phyloP scores from a whole-genome alignment of 257 asterid species.

The Buddleja alternifolia region DNA sequence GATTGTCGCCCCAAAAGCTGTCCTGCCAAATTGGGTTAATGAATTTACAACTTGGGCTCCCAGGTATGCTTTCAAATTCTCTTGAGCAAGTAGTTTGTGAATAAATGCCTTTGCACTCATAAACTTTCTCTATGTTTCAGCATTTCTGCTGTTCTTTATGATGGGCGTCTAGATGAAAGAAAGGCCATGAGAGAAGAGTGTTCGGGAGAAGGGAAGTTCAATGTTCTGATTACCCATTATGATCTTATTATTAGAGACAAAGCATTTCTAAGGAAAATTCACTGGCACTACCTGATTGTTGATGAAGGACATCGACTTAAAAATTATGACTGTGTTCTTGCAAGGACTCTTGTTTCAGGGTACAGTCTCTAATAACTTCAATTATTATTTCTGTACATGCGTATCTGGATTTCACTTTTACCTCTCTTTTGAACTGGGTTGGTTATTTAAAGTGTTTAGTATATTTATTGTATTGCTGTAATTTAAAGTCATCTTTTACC shows the following conservation, averaged over 20 bases:
- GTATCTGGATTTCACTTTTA: not conserved
- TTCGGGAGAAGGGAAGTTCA: conserved; percentile 93
- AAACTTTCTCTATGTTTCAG: conserved; percentile 54
- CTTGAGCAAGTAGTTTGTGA: conserved; percentile 21
- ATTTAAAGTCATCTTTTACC: conserved; percentile 10
- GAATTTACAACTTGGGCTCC: conserved; percentile 98
- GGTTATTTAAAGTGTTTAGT: not conserved
- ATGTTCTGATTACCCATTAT: conserved; percentile 91
- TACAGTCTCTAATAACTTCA: conserved; percentile 39
- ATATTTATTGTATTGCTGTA: conserved; percentile 11
- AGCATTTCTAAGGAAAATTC: conserved; percentile 84
- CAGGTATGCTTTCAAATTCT: conserved; percentile 48
- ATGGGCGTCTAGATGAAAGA: conserved; percentile 94
- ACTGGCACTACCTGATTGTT: conserved; percentile 91
- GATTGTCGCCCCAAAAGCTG: conserved; percentile 99
- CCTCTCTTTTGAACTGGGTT: not conserved
- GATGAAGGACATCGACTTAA: conserved; percentile 98
- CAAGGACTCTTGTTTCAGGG: conserved; percentile 90
- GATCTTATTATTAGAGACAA: conserved; percentile 96
- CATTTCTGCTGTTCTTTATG: conserved; percentile 83
- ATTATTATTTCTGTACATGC: not conserved
- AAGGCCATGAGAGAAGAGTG: conserved; percentile 89
- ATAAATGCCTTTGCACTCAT: conserved; percentile 37
- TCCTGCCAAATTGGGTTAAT: conserved; percentile 91
- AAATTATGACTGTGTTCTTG: conserved; percentile 92